A percentile compares a stretch with the other conserved stretches of the same genome.
phyloP scores from a whole-genome alignment of 208 protist genomes.

The Porcisia hertigi region DNA sequence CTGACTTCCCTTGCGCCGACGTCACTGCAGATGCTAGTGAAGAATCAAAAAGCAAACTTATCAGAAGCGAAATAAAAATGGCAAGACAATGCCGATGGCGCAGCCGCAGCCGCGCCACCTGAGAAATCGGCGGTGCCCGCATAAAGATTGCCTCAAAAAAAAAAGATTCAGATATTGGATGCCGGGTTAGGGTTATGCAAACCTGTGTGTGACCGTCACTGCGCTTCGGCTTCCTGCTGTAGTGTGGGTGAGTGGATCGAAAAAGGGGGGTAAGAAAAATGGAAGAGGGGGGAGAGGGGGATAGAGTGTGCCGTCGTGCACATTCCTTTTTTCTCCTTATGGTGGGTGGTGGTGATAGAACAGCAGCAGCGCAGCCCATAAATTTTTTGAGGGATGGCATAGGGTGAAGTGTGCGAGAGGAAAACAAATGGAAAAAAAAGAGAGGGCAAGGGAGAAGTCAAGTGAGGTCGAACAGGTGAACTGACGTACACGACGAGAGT shows the following conservation, averaged over 20 bases:
- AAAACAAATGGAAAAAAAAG: too few relatives aligned
- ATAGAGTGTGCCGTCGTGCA: neutral
- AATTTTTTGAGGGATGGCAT: neutral
- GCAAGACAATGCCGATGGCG: neutral
- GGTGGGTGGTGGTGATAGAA: neutral
- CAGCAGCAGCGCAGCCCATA: neutral
- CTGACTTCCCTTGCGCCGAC: constrained; percentile 1
- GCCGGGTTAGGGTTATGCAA: neutral
- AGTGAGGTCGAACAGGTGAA: neutral
- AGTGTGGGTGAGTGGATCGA: neutral
- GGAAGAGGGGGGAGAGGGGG: neutral
- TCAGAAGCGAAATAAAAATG: constrained; percentile 1
- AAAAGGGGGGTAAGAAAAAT: neutral
- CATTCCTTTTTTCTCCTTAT: neutral
- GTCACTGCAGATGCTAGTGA: neutral
- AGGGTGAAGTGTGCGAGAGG: neutral
- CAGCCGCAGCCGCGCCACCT: neutral
- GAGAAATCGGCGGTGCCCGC: neutral
- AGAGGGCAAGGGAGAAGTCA: neutral
- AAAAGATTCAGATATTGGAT: neutral
- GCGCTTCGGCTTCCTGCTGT: neutral
- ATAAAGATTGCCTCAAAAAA: neutral
- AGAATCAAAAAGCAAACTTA: neutral
- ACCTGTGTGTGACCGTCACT: neutral
- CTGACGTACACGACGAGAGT: neutral